Percentiles rank a stretch among this genome's conserved stretches.
phyloP scores from a whole-genome alignment of 352 stramenopile species.

The Globisporangium paddicum region DNA sequence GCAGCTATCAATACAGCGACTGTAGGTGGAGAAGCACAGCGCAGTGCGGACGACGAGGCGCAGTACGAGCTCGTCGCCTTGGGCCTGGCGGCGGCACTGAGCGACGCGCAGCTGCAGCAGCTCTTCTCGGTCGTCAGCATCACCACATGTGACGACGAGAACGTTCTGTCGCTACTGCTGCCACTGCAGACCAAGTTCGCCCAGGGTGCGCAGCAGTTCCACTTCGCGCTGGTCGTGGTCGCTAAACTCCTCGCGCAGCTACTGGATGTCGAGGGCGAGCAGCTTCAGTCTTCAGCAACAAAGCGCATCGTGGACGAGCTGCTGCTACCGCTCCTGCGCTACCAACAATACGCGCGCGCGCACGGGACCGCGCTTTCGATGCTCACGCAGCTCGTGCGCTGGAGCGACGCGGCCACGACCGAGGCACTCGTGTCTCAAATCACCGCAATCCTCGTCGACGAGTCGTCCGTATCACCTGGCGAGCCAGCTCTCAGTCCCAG shows the following conservation, averaged over 20 bases:
- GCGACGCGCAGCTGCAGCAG: conserved; percentile 17
- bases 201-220: conserved; percentile 17
- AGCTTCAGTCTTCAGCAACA: background rate
- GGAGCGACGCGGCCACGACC: conserved; percentile 5
- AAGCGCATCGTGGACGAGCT: conserved; percentile 15
- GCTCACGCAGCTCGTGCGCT: conserved; percentile 21
- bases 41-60: conserved; percentile 24
- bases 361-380: conserved; percentile 25
- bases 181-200: conserved; percentile 23
- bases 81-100: conserved; percentile 22
- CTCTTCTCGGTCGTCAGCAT: conserved; percentile 15
- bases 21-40: background rate
- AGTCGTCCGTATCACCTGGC: background rate
- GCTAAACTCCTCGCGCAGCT: conserved; percentile 21
- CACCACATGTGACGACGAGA: background rate
- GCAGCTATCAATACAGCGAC: background rate
- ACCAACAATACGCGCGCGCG: conserved; percentile 17
- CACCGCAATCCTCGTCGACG: conserved; percentile 6
- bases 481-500: conserved; percentile 24
- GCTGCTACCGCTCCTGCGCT: conserved; percentile 27
- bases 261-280: conserved; percentile 12
- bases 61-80: conserved; percentile 55
- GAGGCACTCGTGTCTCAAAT: conserved; percentile 5
- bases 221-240: conserved; percentile 38
- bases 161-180: conserved; percentile 30